phyloP scores from a whole-genome alignment of 345 rosid species.

The Combretum micranthum region DNA sequence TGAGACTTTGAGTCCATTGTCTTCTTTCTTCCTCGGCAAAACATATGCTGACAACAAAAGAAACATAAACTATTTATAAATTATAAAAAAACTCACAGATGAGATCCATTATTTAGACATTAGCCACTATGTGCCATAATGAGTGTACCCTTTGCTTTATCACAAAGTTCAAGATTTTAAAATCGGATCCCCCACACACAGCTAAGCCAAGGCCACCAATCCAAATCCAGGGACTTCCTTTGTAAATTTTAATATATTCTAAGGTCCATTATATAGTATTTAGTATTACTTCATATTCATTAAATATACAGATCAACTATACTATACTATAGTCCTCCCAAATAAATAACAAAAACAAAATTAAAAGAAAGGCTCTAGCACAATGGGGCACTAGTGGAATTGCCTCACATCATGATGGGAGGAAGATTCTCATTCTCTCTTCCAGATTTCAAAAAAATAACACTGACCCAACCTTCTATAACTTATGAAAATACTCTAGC shows the following conservation, averaged over 20 bases:
- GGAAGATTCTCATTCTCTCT: constrained; percentile 27
- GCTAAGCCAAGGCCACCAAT: constrained; percentile 12
- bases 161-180: constrained; percentile 9
- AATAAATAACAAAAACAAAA: background rate
- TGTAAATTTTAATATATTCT: background rate
- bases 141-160: constrained; percentile 13
- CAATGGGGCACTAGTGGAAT: constrained; percentile 22
- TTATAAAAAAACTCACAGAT: too few species aligned
- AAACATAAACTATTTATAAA: too few species aligned
- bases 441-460: constrained; percentile 7
- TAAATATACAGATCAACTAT: too few species aligned
- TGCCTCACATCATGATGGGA: constrained; percentile 8
- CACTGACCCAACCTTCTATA: background rate
- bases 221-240: background rate
- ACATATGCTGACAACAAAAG: too few species aligned
- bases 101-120: background rate
- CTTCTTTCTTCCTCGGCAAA: too few species aligned
- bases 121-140: constrained; percentile 14
- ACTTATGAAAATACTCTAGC: too few species aligned
- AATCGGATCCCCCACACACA: background rate
- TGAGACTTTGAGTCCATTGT: too few species aligned
- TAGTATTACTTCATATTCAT: background rate
- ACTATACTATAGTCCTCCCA: too few species aligned
- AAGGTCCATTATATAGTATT: constrained; percentile 7
- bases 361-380: constrained; percentile 17